Percentiles rank a stretch among this genome's conserved stretches.
Evolutionary conservation across 371 early-diverging fungal genomes (phyloP).

Genomic region (Mortierella sp.): DNA sequence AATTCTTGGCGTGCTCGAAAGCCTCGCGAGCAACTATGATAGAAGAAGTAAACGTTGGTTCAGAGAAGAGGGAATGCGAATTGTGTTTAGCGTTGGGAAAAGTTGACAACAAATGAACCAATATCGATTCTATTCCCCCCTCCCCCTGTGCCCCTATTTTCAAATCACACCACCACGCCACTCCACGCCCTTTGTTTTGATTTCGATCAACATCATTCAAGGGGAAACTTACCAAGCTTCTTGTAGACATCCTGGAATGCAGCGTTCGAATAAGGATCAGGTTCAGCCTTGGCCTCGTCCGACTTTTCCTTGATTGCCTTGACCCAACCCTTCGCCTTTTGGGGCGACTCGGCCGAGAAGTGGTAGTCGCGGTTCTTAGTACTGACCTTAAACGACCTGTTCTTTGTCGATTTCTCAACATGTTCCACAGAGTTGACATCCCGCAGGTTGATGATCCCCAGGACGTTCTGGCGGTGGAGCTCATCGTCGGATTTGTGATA

Average conservation of each 20-base stretch:
- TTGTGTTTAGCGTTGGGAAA: not conserved
- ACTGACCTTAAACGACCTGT: conserved; percentile 58
- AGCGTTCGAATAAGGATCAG: conserved; percentile 36
- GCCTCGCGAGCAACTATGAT: conserved; percentile 50
- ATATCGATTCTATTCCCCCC: not conserved
- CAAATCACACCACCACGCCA: conserved; percentile 6
- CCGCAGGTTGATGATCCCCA: conserved; percentile 62
- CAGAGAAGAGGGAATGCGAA: not conserved
- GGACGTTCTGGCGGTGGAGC: conserved; percentile 44
- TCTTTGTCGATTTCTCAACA: conserved; percentile 56
- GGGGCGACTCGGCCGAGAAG: conserved; percentile 57
- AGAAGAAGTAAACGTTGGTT: not conserved
- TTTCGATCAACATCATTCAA: not conserved
- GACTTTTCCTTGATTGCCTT: conserved; percentile 53
- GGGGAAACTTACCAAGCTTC: conserved; percentile 45
- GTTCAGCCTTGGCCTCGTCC: conserved; percentile 36
- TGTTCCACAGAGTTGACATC: conserved; percentile 57
- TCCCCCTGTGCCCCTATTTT: not conserved
- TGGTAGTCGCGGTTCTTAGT: conserved; percentile 60
- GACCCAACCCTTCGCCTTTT: conserved; percentile 60
- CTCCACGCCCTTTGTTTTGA: not conserved
- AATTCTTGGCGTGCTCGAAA: conserved; percentile 51
- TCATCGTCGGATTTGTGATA: conserved; percentile 60
- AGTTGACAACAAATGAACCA: not conserved
- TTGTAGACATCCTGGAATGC: conserved; percentile 56